Conservation (phyloP, 2,329 filamentous ascomycete species). For the Eutypella sp. region DNA sequence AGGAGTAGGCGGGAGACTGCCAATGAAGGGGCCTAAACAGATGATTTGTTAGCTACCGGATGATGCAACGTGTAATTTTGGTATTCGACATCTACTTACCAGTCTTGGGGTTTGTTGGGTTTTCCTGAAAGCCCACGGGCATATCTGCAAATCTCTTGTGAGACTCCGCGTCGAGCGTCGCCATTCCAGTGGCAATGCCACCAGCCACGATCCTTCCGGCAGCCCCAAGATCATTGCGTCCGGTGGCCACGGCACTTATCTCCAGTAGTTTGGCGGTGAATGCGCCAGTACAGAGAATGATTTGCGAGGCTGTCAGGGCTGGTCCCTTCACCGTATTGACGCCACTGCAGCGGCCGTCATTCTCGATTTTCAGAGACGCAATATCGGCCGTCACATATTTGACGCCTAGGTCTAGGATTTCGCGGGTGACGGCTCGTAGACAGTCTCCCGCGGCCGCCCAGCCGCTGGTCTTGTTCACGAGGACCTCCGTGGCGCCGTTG, state of each 20-base stretch:
- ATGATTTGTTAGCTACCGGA: slow-evolving; percentile 26
- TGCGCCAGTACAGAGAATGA: slow-evolving; percentile 52
- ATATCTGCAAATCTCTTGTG: slow-evolving; percentile 41
- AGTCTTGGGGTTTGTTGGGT: slow-evolving; percentile 24
- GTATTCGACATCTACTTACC: slow-evolving; percentile 40
- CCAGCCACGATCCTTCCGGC: slow-evolving; percentile 52
- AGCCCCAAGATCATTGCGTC: slow-evolving; percentile 42
- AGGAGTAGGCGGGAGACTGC: slow-evolving; percentile 49
- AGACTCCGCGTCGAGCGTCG: slow-evolving; percentile 43
- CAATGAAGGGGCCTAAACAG: slow-evolving; percentile 47
- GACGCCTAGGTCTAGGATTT: slow-evolving; percentile 50
- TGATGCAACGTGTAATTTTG: background rate
- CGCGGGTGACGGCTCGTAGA: slow-evolving; percentile 48
- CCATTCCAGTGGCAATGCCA: slow-evolving; percentile 55
- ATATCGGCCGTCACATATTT: slow-evolving; percentile 53
- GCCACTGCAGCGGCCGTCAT: slow-evolving; percentile 40
- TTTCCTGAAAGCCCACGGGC: slow-evolving; percentile 38
- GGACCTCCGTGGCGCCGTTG: slow-evolving; percentile 51
- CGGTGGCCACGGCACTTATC: slow-evolving; percentile 43
- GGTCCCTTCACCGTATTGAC: slow-evolving; percentile 42
- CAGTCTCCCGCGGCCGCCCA: slow-evolving; percentile 60
- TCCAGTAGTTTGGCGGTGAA: slow-evolving; percentile 54
- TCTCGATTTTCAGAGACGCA: slow-evolving; percentile 41
- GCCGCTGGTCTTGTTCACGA: slow-evolving; percentile 57
- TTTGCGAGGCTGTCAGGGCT: slow-evolving; percentile 41